A percentile compares a stretch with the other conserved stretches of the same genome.
phyloP scores from a whole-genome alignment of 768 basidiomycete species.

The Suillus hirtellus region DNA sequence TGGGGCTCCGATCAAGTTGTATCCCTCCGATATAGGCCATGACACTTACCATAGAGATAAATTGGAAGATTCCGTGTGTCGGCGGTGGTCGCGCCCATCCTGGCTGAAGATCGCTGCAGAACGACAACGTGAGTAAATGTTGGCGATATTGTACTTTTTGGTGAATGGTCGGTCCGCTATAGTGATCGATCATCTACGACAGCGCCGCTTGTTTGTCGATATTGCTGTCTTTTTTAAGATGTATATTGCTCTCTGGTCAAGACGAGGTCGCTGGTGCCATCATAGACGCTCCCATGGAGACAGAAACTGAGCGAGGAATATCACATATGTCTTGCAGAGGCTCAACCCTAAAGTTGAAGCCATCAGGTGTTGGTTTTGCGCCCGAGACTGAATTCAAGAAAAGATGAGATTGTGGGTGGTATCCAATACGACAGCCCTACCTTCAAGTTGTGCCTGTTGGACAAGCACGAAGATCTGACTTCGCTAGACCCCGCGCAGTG shows the following conservation, averaged over 20 bases:
- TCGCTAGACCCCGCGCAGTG: neutral
- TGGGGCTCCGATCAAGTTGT: neutral
- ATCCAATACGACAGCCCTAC: neutral
- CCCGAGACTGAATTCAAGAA: neutral
- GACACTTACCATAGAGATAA: neutral
- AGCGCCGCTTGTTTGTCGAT: neutral
- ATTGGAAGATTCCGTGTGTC: neutral
- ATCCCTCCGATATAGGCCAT: neutral
- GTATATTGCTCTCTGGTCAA: neutral
- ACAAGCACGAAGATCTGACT: neutral
- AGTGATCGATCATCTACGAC: neutral
- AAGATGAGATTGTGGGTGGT: neutral
- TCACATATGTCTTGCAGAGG: neutral
- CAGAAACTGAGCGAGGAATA: neutral
- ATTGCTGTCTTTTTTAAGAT: neutral
- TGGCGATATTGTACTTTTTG: neutral
- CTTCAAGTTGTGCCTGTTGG: neutral
- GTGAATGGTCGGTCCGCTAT: neutral
- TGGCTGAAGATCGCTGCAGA: neutral
- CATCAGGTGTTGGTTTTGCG: neutral
- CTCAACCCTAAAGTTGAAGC: neutral
- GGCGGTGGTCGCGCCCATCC: neutral
- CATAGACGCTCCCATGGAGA: neutral
- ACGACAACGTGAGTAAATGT: neutral
- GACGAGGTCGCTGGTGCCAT: neutral